Evolutionary conservation across 1,139 yeast genomes (phyloP).

Genomic region (Schwanniomyces etchellsii): DNA sequence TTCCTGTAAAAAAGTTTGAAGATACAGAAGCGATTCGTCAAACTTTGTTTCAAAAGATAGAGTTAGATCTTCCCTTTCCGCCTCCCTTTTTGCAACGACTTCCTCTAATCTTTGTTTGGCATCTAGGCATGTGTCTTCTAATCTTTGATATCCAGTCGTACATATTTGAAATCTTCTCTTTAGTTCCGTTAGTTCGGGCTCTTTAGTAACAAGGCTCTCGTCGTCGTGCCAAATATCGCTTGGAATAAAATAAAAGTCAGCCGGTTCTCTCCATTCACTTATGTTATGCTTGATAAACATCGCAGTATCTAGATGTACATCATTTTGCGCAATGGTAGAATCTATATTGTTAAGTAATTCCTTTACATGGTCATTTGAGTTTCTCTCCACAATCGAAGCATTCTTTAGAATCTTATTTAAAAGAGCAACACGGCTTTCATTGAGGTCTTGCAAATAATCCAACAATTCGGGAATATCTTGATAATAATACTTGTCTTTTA

Average conservation of each 20-base stretch:
- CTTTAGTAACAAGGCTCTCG: slow-evolving; percentile 62
- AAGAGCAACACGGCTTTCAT: slow-evolving; percentile 71
- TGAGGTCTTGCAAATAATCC: slow-evolving; percentile 80
- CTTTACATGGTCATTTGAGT: slow-evolving; percentile 47
- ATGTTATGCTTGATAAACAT: slow-evolving; percentile 91
- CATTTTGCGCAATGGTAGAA: slow-evolving; percentile 60
- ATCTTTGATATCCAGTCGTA: slow-evolving; percentile 38
- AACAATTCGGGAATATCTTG: slow-evolving; percentile 91
- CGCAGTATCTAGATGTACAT: slow-evolving; percentile 71
- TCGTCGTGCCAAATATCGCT: slow-evolving; percentile 97
- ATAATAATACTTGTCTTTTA: slow-evolving; percentile 87
- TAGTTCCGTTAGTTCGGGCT: slow-evolving; percentile 60
- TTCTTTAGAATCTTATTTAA: slow-evolving; percentile 65
- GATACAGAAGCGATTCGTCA: slow-evolving; percentile 45
- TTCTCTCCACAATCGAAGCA: slow-evolving; percentile 61
- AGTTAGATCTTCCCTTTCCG: slow-evolving; percentile 28
- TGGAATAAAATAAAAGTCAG: slow-evolving; percentile 79
- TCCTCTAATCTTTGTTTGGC: slow-evolving; percentile 50
- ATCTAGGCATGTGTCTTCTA: slow-evolving; percentile 38
- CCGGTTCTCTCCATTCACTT: slow-evolving; percentile 76
- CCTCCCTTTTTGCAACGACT: slow-evolving; percentile 24
- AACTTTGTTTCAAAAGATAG: slow-evolving; percentile 52
- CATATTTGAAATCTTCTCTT: slow-evolving; percentile 53
- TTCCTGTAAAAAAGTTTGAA: slow-evolving; percentile 62
- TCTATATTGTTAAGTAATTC: slow-evolving; percentile 51